Evolutionary conservation across 768 basidiomycete species (phyloP), one percentile per base, ranked within the genome.

Genomic region (Psilocybe cubensis): DNA sequence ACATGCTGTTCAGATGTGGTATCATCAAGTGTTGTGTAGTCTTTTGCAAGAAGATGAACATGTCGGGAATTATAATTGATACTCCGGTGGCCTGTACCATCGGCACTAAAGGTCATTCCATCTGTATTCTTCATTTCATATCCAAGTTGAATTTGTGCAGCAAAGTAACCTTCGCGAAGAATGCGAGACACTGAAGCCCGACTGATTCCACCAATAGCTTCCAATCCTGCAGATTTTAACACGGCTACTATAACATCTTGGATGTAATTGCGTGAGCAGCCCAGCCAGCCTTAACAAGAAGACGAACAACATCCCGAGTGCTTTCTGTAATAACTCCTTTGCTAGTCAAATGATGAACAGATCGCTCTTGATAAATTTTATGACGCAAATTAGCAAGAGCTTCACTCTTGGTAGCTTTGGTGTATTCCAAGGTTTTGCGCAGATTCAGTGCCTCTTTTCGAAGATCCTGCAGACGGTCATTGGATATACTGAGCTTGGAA

Each of bases 141-240:
- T 7, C 58, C 67, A 49, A 66, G 54, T 25, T 70, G 68, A 24
- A 69, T 57, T 25, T 64, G 63, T 43, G 65, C 54, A 21, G 67
- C 68, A 63, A 63, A 50, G 28, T 57, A 61, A 14, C 66, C 65
- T 50, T 69, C 62, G 25, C 25, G 56, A 44, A 66, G 23, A 33
- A 59, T 59, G n/a, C 62, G 50, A 11, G 58, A 21, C 21, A 65
- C 47, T 31, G 55, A 57, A 40, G 61, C 28, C 1, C 48, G 25
- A 41, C 64, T 65, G 17, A 65, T 61, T 17, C 18, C 42, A 18
- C 62, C 66, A 54, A 65, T 46, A 31, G 54, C 31, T 10, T 23
- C 52, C 2, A 66, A 45, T 12, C 62, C 64, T 54, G 60, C 59
- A 44, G 61, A 44, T 28, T 59, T 54, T 2, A 65, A 25, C 25